Conservation (phyloP, 768 basidiomycete species). For the Naematelia encephala region DNA sequence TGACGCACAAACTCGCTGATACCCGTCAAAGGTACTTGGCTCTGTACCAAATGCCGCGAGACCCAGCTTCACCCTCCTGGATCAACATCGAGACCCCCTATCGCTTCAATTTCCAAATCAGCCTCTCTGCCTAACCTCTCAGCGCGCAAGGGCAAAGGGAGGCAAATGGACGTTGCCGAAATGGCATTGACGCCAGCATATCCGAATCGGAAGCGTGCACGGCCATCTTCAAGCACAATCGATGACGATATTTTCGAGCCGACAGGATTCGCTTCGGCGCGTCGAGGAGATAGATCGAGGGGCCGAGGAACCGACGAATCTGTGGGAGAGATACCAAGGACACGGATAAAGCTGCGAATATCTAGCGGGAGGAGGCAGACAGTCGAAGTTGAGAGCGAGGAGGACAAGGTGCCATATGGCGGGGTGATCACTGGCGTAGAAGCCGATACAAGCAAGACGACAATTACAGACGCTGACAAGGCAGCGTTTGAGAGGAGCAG, state of each 20-base stretch:
- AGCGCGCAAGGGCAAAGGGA: slow-evolving; percentile 34
- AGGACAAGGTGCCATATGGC: slow-evolving; percentile 70
- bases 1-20: slow-evolving; percentile 1
- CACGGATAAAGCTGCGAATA: slow-evolving; percentile 16
- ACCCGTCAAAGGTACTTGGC: slow-evolving; percentile 41
- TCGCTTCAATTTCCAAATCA: neutral
- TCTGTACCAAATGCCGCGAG: slow-evolving; percentile 45
- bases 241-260: neutral
- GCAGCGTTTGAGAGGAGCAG: slow-evolving; percentile 70
- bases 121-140: slow-evolving; percentile 1
- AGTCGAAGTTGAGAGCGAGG: slow-evolving; percentile 55
- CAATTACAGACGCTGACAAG: slow-evolving; percentile 62
- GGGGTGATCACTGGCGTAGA: slow-evolving; percentile 69
- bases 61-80: slow-evolving; percentile 5
- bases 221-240: neutral
- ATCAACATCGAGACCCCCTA: slow-evolving; percentile 2
- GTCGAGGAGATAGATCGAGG: neutral
- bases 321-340: neutral
- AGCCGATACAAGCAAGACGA: slow-evolving; percentile 69
- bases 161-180: neutral
- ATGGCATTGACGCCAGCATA: neutral
- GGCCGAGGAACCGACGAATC: neutral
- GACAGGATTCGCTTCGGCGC: neutral
- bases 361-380: slow-evolving; percentile 51
- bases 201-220: neutral